Conservation (phyloP, 768 basidiomycete genomes). For the Rhodotorula diobovata region DNA sequence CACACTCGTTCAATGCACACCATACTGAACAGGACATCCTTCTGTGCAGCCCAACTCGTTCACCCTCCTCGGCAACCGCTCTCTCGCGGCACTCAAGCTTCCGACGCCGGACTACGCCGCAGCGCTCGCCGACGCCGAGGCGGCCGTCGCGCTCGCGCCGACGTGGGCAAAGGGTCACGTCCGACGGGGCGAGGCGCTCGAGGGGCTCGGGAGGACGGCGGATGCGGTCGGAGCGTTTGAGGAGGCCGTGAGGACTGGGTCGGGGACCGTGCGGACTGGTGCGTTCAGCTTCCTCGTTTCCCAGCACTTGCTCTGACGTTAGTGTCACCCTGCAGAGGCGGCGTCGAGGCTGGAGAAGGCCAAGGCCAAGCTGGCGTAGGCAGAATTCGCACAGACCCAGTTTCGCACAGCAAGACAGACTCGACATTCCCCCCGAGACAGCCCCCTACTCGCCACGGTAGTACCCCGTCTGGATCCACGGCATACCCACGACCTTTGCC, state of each 20-base stretch:
- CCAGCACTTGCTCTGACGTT: not conserved
- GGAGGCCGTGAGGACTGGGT: conserved; percentile 18
- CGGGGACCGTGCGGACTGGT: conserved; percentile 22
- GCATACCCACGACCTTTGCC: conserved; percentile 74
- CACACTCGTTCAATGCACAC: no score
- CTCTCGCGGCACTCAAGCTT: conserved; percentile 17
- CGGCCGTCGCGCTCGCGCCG: conserved; percentile 19
- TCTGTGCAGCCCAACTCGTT: conserved; percentile 17
- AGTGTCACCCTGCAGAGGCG: conserved; percentile 11
- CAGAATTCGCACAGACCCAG: not conserved
- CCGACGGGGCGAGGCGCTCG: conserved; percentile 27
- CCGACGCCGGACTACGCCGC: conserved; percentile 2
- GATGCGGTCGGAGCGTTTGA: conserved; percentile 22
- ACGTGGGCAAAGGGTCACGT: conserved; percentile 34
- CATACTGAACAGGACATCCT: no score
- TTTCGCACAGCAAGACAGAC: no score
- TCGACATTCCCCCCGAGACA: not conserved
- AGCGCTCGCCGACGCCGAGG: conserved; percentile 28
- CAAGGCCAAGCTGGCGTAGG: conserved; percentile 3
- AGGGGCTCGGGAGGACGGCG: conserved; percentile 4
- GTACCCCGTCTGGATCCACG: conserved; percentile 78
- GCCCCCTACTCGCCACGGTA: conserved; percentile 47
- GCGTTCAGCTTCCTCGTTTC: not conserved
- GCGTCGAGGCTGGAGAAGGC: conserved; percentile 11
- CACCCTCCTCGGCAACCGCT: conserved; percentile 28